phyloP scores from a whole-genome alignment of 441 rosid species.

The Heliophila coronopifolia region DNA sequence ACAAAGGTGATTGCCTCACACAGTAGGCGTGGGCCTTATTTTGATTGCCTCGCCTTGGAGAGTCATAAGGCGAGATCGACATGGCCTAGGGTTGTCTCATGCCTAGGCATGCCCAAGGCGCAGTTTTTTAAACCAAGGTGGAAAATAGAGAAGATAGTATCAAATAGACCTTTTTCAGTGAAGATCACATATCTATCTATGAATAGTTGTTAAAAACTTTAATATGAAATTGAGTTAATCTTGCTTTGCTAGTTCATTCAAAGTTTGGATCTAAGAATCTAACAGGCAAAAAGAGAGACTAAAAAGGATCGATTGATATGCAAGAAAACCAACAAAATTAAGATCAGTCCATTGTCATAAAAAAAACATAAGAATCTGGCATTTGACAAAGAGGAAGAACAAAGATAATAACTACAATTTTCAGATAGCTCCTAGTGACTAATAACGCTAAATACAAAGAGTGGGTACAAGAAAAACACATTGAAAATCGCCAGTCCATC shows the following conservation, averaged over 20 bases:
- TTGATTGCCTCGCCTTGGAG: too few species aligned
- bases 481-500: too few species aligned
- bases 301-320: not conserved
- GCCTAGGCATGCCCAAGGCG: too few species aligned
- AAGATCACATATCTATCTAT: too few species aligned
- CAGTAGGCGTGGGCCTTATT: too few species aligned
- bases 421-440: constrained; percentile 3
- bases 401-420: not conserved
- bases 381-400: constrained; percentile 12
- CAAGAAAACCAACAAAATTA: constrained; percentile 4
- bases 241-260: not conserved
- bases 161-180: not conserved
- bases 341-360: not conserved
- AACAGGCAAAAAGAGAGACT: not conserved
- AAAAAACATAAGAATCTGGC: not conserved
- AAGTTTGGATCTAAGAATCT: not conserved
- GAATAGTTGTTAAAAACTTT: too few species aligned
- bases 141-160: constrained; percentile 2
- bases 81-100: too few species aligned
- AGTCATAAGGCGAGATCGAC: too few species aligned
- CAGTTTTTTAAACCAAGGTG: too few species aligned
- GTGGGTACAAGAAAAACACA: too few species aligned
- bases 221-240: not conserved
- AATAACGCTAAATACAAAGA: too few species aligned
- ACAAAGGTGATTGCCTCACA: too few species aligned